Evolutionary conservation across 495 filamentous ascomycete genomes (phyloP), one percentile per base, ranked within the genome.

Genomic region (Trichoderma asperelloides): DNA sequence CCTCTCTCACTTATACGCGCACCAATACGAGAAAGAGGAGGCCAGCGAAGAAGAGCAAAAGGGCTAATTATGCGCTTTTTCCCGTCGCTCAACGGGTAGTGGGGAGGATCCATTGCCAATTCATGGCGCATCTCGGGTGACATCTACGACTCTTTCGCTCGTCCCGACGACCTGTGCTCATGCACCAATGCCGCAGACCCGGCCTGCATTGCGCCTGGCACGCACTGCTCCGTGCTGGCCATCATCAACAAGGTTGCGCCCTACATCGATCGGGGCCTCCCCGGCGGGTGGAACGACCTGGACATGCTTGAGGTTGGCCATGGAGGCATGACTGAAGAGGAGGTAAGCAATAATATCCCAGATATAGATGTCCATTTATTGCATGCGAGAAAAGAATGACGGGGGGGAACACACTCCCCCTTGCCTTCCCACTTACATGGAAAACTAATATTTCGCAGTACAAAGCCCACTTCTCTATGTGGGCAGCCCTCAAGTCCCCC

Each of bases 261-360:
- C 1, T 60, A 60, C 55, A 60, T 60, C 9, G 55, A 60, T 21
- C 55, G 55, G 6, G 55, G 55, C 3, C 55, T 60, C 30, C 84
- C 84, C 73, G 83, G 79, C 74, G 84, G 79, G 37, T 77, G 81
- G 67, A 83, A 85, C 15, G 87, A 90, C 69, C 76, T 83, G 7
- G 88, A 90, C 70, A 89, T 89, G 86, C 79, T 89, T 0, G 87
- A 89, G 67, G 79, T 90, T 40, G 87, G 87, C 13, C 88, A 88
- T 69, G 86, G 85, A 3, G 76, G 78, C 4, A 75, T 89, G 63
- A 60, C 55, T 7, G 55, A 60, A 30, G 55, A 60, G 16, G 55
- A 60, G 55, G 55, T 60, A 25, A 27, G 51, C 28, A n/a, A 28
- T 2, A 33, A n/a, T n/a, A n/a, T n/a, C n/a, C n/a, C n/a, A n/a